phyloP scores from a whole-genome alignment of 805 yeast genomes.

The Candida verbasci region DNA sequence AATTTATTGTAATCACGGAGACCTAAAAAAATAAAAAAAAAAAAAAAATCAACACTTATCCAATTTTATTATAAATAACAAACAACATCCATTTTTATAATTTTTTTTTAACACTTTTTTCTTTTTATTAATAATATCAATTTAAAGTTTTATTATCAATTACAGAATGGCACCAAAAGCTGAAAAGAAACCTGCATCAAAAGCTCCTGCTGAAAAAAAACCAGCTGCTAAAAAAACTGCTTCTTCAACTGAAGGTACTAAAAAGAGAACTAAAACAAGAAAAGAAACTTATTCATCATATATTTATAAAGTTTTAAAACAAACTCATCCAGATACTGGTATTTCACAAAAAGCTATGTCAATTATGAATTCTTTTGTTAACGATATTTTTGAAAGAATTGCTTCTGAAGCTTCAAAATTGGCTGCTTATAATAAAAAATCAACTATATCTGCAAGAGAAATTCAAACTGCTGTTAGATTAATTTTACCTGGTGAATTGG shows the following conservation, averaged over 20 bases:
- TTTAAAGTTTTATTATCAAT: too few species aligned
- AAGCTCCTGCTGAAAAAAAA: constrained; percentile 96
- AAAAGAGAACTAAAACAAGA: constrained; percentile 93
- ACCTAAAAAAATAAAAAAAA: neutral
- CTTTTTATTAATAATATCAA: constrained; percentile 1
- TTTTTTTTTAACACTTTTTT: constrained; percentile 4
- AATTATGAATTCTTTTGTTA: constrained; percentile 96
- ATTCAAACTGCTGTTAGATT: constrained; percentile 98
- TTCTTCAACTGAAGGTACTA: constrained; percentile 67
- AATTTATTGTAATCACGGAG: neutral
- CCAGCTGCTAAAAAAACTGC: constrained; percentile 86
- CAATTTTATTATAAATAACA: constrained; percentile 9
- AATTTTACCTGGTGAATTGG: constrained; percentile 97
- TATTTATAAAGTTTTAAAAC: constrained; percentile 97
- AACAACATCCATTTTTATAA: constrained; percentile 4
- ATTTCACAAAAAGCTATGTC: constrained; percentile 98
- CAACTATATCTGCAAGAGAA: constrained; percentile 97
- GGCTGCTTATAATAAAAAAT: constrained; percentile 98
- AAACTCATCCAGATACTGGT: constrained; percentile 99
- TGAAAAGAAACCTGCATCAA: constrained; percentile 82
- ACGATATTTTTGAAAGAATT: constrained; percentile 96
- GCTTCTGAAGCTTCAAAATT: constrained; percentile 97
- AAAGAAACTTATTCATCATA: constrained; percentile 98
- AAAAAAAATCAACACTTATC: too few species aligned
- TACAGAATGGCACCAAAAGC: constrained; percentile 70